Evolutionary conservation across 202 grass and related monocot species (phyloP).

Genomic region (Setaria viridis): DNA sequence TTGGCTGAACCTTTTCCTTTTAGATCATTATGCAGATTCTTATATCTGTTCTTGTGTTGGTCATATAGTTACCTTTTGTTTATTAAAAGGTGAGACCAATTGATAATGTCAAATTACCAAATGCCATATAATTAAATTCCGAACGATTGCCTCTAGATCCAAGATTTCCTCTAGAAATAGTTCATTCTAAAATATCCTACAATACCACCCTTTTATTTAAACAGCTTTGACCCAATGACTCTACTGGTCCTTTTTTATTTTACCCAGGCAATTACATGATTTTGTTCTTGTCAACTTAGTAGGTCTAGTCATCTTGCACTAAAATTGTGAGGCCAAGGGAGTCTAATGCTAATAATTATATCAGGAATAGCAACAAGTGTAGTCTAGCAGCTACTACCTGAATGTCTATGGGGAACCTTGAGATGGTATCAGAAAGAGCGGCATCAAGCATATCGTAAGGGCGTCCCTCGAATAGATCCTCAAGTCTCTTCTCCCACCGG

Average conservation of each 20-base stretch:
- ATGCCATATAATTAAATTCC: constrained; percentile 17
- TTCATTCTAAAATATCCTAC: not conserved
- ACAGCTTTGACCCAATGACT: not conserved
- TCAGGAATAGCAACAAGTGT: not conserved
- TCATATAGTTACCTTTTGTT: not conserved
- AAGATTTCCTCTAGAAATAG: not conserved
- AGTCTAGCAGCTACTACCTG: constrained; percentile 53
- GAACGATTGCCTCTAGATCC: not conserved
- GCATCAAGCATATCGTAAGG: constrained; percentile 99
- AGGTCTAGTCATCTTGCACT: constrained; percentile 43
- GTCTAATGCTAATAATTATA: not conserved
- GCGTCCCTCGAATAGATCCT: constrained; percentile 77
- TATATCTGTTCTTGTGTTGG: not conserved
- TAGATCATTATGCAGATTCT: not conserved
- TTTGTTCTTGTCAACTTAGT: not conserved
- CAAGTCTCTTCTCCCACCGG: constrained; percentile 86
- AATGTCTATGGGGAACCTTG: constrained; percentile 90
- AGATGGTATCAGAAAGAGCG: constrained; percentile 78
- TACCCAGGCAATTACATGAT: not conserved
- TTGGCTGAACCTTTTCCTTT: not conserved
- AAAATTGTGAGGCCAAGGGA: not conserved
- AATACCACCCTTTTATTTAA: not conserved
- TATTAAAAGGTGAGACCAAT: not conserved
- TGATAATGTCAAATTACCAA: not conserved
- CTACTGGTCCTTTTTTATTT: not conserved